Base-by-base conservation (phyloP, 768 basidiomycete genomes). In the Panaeolus papilionaceus region DNA sequence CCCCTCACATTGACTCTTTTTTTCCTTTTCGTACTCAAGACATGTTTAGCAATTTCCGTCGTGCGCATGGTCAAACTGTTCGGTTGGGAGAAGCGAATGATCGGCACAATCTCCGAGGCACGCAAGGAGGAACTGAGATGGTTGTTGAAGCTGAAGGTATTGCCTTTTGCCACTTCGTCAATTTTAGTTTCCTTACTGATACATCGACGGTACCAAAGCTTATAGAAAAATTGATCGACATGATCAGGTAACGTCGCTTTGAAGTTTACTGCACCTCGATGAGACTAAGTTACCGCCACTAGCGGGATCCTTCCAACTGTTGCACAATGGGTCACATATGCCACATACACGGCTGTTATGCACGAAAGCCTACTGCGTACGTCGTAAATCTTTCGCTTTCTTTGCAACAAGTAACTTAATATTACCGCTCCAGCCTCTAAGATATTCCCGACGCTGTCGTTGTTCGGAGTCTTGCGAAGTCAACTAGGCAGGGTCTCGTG, bases 21-120 rank as follows among this genome's bases (percentile, higher is more conserved):
- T 33, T 33, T 33, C 33, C 33, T 33, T 33, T 33, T 33, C 3
- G 33, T 33, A 33, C 33, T 33, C 33, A 33, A 33, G 33, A 5
- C 33, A 33, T 33, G 3, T 33, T 33, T 3, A 86, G 86, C 80
- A 2, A 80, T 89, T 73, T 83, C 82, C 67, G 82, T 87, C 37
- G 73, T 90, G 10, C 85, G 89, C 12, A 90, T 91, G 86, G 80
- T 91, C 72, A 92, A 92, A 76, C 79, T 92, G 61, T 92, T 93
- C 71, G 92, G 84, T 7, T 86, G 92, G 84, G 84, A 89, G 81
- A 83, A 85, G 63, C 83, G 85, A 61, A 85, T 91, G 75, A 79
- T 84, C 28, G 75, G 83, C 9, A 81, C 81, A 61, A 79, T 93
- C 39, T 76, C 81, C 14, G 82, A 82, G 37, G 87, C 87, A 70